These are phyloP conservation scores for Sporothrix globosa DNA, from an alignment of 2,329 filamentous ascomycete species.

Conservation along the genomic window DNA sequence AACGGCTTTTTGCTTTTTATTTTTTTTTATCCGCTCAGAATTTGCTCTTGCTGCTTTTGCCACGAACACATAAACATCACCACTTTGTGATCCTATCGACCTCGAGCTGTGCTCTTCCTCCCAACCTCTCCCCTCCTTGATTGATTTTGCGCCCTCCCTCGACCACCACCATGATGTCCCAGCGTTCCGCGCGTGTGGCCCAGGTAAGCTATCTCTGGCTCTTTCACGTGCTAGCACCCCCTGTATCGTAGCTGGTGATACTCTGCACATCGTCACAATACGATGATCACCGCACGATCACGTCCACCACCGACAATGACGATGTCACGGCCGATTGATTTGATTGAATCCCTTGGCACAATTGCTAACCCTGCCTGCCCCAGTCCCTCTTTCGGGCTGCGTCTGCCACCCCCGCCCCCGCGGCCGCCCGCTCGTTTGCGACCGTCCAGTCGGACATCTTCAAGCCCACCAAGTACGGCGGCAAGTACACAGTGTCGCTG, in stretches of 20 bases:
- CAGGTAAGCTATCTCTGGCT: slow-evolving; percentile 51
- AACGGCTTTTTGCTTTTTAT: slow-evolving; percentile 23
- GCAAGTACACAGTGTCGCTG: slow-evolving; percentile 98
- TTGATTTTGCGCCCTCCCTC: slow-evolving; percentile 33
- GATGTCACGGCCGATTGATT: slow-evolving; percentile 1
- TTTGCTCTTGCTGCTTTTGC: slow-evolving; percentile 30
- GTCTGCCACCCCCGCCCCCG: slow-evolving; percentile 41
- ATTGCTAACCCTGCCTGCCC: neutral
- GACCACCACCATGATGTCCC: slow-evolving; percentile 58
- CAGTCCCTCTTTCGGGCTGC: slow-evolving; percentile 59
- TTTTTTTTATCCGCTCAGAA: slow-evolving; percentile 26
- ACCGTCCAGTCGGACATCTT: slow-evolving; percentile 94
- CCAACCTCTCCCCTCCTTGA: slow-evolving; percentile 14
- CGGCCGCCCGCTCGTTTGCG: slow-evolving; percentile 64
- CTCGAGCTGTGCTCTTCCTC: slow-evolving; percentile 8
- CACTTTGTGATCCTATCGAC: neutral
- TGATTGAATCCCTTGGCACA: slow-evolving; percentile 20
- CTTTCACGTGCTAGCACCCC: slow-evolving; percentile 31
- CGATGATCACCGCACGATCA: neutral
- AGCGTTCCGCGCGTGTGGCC: slow-evolving; percentile 59
- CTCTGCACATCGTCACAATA: neutral
- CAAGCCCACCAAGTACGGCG: slow-evolving; percentile 98
- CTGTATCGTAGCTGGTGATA: neutral
- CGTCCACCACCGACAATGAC: neutral
- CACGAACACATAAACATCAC: slow-evolving; percentile 18